Evolutionary conservation across 345 rosid genomes (phyloP).

Genomic region (Rhizophora mangle): DNA sequence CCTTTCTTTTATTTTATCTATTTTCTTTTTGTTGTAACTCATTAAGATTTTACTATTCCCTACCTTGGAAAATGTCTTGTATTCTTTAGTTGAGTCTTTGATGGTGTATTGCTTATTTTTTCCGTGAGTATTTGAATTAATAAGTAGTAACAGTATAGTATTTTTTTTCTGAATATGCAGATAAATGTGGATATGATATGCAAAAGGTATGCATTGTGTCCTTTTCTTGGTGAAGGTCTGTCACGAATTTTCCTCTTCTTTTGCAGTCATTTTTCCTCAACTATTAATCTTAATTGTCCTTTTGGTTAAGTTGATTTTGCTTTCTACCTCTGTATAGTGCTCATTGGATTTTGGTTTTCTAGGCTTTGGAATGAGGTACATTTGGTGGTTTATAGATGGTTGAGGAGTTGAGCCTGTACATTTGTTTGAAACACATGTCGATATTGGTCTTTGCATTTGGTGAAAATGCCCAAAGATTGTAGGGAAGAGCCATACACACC

Average conservation of each 20-base stretch:
- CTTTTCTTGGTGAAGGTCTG: slow-evolving; percentile 7
- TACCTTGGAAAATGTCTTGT: not conserved
- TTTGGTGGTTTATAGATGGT: not conserved
- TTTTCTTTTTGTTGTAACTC: not conserved
- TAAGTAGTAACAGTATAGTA: slow-evolving; percentile 11
- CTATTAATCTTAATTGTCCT: too few species aligned
- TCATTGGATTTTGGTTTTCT: not conserved
- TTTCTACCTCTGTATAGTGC: not conserved
- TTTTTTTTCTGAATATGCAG: slow-evolving; percentile 36
- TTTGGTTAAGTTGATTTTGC: not conserved
- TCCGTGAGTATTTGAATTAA: not conserved
- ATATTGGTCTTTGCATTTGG: too few species aligned
- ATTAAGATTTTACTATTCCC: not conserved
- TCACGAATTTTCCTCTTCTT: not conserved
- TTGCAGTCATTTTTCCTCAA: not conserved
- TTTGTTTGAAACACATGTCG: not conserved
- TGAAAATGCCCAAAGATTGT: not conserved
- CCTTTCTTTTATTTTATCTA: not conserved
- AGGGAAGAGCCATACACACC: not conserved
- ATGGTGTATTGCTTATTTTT: not conserved
- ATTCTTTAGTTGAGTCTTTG: not conserved
- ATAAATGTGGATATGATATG: slow-evolving; percentile 49
- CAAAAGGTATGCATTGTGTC: slow-evolving; percentile 39
- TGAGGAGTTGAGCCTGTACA: not conserved
- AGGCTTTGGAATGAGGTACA: not conserved